A percentile compares a stretch with the other conserved stretches of the same genome.
Evolutionary conservation across 2,329 filamentous ascomycete species (phyloP).

Genomic region (Aspergillus sp.): DNA sequence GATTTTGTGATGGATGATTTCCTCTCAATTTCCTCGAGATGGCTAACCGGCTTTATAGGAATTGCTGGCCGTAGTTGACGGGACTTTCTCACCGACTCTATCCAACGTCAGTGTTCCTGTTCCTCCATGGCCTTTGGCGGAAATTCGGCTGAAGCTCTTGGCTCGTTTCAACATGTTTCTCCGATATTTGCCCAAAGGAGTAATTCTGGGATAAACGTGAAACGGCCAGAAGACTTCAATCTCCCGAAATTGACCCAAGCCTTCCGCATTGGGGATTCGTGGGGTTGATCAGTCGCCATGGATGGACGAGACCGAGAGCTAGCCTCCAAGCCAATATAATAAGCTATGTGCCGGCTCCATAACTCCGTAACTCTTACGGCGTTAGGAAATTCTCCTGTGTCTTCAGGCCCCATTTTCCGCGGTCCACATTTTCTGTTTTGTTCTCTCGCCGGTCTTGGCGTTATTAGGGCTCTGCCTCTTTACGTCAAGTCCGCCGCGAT

Average conservation of each 20-base stretch:
- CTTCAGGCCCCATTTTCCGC: neutral
- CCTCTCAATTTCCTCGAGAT: neutral
- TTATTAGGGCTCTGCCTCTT: neutral
- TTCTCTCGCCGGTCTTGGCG: neutral
- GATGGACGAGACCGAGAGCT: neutral
- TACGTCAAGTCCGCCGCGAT: neutral
- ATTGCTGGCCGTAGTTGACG: neutral
- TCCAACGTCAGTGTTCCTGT: neutral
- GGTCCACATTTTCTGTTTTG: neutral
- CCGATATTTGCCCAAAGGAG: neutral
- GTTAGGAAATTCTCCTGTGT: neutral
- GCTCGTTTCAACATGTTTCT: constrained; percentile 2
- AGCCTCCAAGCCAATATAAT: neutral
- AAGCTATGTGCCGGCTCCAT: neutral
- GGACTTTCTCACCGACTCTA: neutral
- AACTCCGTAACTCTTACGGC: neutral
- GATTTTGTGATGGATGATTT: neutral
- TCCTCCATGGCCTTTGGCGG: constrained; percentile 3
- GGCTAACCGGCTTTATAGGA: neutral
- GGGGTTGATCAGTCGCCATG: neutral
- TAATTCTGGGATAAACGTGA: neutral
- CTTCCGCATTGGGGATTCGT: neutral
- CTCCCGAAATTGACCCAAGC: neutral
- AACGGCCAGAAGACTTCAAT: neutral
- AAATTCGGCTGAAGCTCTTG: neutral